A percentile compares a stretch with the other conserved stretches of the same genome.
Evolutionary conservation across 2,329 filamentous ascomycete species (phyloP).

Genomic region (Neoascochyta sp.): DNA sequence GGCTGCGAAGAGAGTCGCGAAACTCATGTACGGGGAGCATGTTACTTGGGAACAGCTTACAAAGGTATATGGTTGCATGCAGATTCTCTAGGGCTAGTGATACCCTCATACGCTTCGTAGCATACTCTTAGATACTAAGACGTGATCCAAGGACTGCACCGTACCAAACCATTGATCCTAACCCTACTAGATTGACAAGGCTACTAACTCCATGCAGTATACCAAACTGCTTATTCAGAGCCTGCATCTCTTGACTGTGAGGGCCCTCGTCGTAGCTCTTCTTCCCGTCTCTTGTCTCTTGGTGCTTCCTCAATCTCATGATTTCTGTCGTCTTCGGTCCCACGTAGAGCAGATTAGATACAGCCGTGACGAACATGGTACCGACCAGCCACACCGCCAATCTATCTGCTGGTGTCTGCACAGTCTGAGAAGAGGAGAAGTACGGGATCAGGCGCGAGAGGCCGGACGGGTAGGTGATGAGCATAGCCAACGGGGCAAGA

Average conservation of each 20-base stretch:
- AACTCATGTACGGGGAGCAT: conserved; percentile 15
- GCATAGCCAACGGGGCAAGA: conserved; percentile 66
- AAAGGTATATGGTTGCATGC: conserved; percentile 9
- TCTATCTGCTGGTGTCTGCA: conserved; percentile 13
- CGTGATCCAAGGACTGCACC: conserved; percentile 71
- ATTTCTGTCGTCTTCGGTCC: conserved; percentile 71
- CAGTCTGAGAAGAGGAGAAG: conserved; percentile 5
- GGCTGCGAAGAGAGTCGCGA: too few species aligned
- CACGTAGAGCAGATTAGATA: conserved; percentile 67
- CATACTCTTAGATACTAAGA: too few species aligned
- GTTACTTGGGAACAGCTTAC: conserved; percentile 15
- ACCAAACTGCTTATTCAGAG: conserved; percentile 56
- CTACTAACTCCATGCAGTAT: conserved; percentile 78
- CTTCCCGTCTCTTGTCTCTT: conserved; percentile 88
- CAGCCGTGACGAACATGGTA: conserved; percentile 65
- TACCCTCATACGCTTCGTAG: too few species aligned
- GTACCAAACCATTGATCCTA: conserved; percentile 70
- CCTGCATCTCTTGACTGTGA: conserved; percentile 78
- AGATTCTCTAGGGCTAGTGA: too few species aligned
- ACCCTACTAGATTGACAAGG: conserved; percentile 68
- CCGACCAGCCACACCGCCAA: conserved; percentile 56
- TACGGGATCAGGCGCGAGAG: conserved; percentile 5
- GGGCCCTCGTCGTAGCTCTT: conserved; percentile 74
- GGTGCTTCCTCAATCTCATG: conserved; percentile 72
- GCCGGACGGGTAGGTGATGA: conserved; percentile 67